Base-by-base conservation (phyloP, 2,329 filamentous ascomycete species). In the Apiospora hydei region DNA sequence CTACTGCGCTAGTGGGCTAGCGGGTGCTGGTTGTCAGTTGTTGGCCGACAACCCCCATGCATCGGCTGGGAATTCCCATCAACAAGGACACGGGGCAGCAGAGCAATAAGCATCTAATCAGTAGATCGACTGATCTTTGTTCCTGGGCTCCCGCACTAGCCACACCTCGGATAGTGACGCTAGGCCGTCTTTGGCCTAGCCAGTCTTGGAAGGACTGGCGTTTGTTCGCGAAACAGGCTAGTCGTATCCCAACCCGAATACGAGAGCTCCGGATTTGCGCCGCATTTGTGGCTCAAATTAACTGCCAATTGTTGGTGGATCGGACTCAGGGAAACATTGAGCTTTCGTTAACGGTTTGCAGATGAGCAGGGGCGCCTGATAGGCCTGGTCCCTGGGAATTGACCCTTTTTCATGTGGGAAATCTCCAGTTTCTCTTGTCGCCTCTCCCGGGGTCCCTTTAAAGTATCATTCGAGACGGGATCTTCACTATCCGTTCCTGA, bases 381-480 rank as follows among this genome's bases (percentile, higher is more conserved):
- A 68, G 66, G 66, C 43, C 13, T 21, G 18, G 57, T 64, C 57
- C 57, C 66, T 68, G 66, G 66, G 46, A 68, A 44, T 68, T 47
- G 66, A 21, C 44, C 66, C 41, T 46, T 68, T 64, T 68, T 47
- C 66, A 68, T 68, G 66, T 47, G 30, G 41, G 66, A 47, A 68
- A 47, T 68, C 66, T 47, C 66, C 41, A 64, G 57, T 64, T 64
- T 68, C 66, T 46, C 41, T 47, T 44, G 66, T 69, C 47, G n/a
- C 47, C 68, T 57, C 47, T 57, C 47, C 47, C n/a, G n/a, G 46
- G 43, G n/a, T 47, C 66, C 66, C 43, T 51, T 53, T 43, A 41
- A 57, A 57, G 49, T 10, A 69, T 69, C 68, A 53, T 69, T 69
- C 68, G 68, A 69, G 68, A 43, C 68, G 47, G 68, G 26, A 69